Conservation (phyloP, 345 rosid species). For the Brassica incana region DNA sequence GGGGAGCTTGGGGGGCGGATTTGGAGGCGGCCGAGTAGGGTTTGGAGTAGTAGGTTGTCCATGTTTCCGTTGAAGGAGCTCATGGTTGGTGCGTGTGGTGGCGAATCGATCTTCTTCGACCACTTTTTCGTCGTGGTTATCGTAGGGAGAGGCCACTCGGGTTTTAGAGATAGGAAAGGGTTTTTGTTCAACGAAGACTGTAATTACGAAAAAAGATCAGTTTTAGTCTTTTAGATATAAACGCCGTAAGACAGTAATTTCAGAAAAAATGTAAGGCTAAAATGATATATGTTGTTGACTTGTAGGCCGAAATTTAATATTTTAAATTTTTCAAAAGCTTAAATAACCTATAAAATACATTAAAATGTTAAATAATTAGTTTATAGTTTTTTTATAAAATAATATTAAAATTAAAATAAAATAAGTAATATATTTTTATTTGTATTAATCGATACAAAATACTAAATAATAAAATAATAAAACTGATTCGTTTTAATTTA, state of each 20-base stretch:
- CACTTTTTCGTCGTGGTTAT: background rate
- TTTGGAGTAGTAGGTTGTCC: conserved; percentile 74
- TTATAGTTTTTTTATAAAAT: too few species aligned
- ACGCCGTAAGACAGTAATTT: background rate
- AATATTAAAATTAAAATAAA: too few species aligned
- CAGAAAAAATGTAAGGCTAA: background rate
- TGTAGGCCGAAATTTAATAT: background rate
- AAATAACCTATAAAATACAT: too few species aligned
- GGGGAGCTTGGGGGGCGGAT: conserved; percentile 58
- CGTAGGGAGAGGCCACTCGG: conserved; percentile 11
- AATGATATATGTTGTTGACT: background rate
- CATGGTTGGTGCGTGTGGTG: conserved; percentile 43
- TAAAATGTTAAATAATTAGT: too few species aligned
- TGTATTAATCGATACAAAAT: too few species aligned
- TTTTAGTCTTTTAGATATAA: background rate
- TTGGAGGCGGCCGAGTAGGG: conserved; percentile 87
- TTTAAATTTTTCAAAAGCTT: too few species aligned
- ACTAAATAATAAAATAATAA: too few species aligned
- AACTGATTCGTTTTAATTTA: too few species aligned
- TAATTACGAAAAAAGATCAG: background rate
- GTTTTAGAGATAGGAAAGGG: conserved; percentile 38
- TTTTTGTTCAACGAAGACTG: conserved; percentile 1
- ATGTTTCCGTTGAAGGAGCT: conserved; percentile 60
- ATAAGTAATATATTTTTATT: too few species aligned
- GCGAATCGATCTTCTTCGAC: conserved; percentile 11